Base-by-base conservation (phyloP, 306 rosid genomes). In the Hylodesmum podocarpum region DNA sequence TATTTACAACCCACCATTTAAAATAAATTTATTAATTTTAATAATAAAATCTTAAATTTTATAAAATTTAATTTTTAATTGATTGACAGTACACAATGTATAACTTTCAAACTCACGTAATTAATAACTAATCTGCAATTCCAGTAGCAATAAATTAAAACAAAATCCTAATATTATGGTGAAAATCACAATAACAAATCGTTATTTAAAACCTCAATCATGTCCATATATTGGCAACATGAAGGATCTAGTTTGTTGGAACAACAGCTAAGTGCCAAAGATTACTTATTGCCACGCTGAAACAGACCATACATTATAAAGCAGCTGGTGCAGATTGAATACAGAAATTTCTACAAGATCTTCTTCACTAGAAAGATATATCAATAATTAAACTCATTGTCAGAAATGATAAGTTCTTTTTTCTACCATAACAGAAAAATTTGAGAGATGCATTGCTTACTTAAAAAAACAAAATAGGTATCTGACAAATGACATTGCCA, bases 361-460 rank as follows among this genome's bases (percentile, higher is more conserved):
- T 59, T 64, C 70, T 59, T 59, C 41, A 29, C 41, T 58, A 39
- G 40, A 29, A 58, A 3, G 10, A 37, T n/a, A n/a, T n/a, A n/a
- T 64, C 49, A 64, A 64, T 64, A 36, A 64, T 64, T 10, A 64
- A 36, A 18, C 7, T 64, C 18, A 4, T 11, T 19, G 70, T 64
- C 70, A 64, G 70, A 64, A 64, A 64, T 64, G 49, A 64, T 36
- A 64, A 64, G n/a, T 21, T 64, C 49, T 36, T 64, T 62, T 33
- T 64, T 31, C 15, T 34, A 4, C 49, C 70, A 64, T 64, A 64
- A 64, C 70, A 37, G 70, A 64, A 64, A 64, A 64, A 64, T 18
- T 36, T 8, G 70, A 64, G 70, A 64, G 10, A 34, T 33, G 8
- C 67, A 61, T 33, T 33, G 43, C 15, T 61, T 31, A 18, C 68